Evolutionary conservation across 257 asterid species (phyloP), one percentile per base, ranked within the genome.

Genomic region (Gentiana straminea): DNA sequence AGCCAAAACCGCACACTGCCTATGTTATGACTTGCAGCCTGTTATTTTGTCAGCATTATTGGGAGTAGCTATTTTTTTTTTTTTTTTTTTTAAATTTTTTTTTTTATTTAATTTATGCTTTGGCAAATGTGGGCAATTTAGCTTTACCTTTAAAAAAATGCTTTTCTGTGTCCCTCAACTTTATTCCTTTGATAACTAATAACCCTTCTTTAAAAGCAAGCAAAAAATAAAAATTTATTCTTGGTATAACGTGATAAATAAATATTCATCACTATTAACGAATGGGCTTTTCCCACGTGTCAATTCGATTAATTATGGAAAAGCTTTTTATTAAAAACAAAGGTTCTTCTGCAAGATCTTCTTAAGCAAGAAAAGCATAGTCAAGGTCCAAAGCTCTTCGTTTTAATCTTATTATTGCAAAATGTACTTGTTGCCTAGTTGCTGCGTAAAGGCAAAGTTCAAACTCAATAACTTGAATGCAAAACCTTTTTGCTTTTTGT

Each of bases 181-280:
- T 82, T 77, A 81, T 79, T 71, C 81, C 63, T 52, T 46, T 47
- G 61, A 52, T 65, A 75, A 70, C 76, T 70, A 73, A 75, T 24
- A 24, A 24, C 24, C 24, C 76, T 69, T 61, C 75, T 73, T 80
- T 71, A 74, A 72, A 78, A 79, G 82, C 82, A 82, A 82, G 79
- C 82, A 70, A 66, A 77, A 74, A 62, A 73, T 70, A 68, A 24
- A 24, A 24, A 24, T 24, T 24, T 24, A 24, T 24, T 24, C 86
- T 73, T 59, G 74, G 77, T 65, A 68, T 70, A 58, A 68, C 67
- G 77, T 54, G 72, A 72, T 74, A 70, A 69, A 12, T n/a, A 41
- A 46, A 36, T 55, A 48, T 36, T 37, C 37, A 63, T 59, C 69
- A 46, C 9, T 51, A 57, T 65, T 49, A 52, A 51, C 70, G 54